phyloP scores from a whole-genome alignment of 148 eudicot genomes.

The Rhododendron henanense region DNA sequence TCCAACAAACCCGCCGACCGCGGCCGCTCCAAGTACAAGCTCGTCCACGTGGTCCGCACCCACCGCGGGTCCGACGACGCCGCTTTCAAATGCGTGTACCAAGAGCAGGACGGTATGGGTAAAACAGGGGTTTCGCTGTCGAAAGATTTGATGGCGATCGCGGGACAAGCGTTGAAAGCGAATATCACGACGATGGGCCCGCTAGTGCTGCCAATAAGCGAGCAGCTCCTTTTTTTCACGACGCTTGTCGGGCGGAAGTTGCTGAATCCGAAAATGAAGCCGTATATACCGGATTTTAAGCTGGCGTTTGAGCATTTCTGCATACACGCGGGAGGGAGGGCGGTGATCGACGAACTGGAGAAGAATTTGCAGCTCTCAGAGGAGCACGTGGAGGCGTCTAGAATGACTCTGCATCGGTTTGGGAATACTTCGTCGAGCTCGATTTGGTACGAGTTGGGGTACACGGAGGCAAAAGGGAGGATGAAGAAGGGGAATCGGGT shows the following conservation, averaged over 20 bases:
- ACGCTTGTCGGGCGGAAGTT: slow-evolving; percentile 30
- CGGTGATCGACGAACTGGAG: slow-evolving; percentile 58
- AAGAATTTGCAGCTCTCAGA: slow-evolving; percentile 42
- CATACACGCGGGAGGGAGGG: slow-evolving; percentile 61
- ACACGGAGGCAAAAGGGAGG: slow-evolving; percentile 62
- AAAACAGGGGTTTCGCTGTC: slow-evolving; percentile 50
- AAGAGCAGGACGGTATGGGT: slow-evolving; percentile 40
- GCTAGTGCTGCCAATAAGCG: slow-evolving; percentile 46
- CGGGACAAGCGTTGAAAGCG: slow-evolving; percentile 46
- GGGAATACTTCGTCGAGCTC: slow-evolving; percentile 65
- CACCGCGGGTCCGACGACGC: slow-evolving; percentile 48
- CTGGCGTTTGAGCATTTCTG: slow-evolving; percentile 59
- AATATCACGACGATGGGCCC: slow-evolving; percentile 55
- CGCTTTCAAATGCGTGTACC: slow-evolving; percentile 52
- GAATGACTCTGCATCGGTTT: slow-evolving; percentile 59
- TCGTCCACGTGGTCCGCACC: slow-evolving; percentile 49
- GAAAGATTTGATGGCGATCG: slow-evolving; percentile 52
- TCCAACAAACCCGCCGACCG: slow-evolving; percentile 32
- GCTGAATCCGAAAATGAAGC: slow-evolving; percentile 35
- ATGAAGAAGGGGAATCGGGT: slow-evolving; percentile 45
- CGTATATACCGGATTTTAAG: slow-evolving; percentile 55
- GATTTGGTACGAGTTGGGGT: slow-evolving; percentile 58
- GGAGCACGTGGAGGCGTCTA: slow-evolving; percentile 49
- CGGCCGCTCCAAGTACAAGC: slow-evolving; percentile 41
- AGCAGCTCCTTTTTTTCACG: slow-evolving; percentile 43